A percentile compares a stretch with the other conserved stretches of the same genome.
Conservation (phyloP, 2,329 filamentous ascomycete species). For the Lachnum nothofagi region DNA sequence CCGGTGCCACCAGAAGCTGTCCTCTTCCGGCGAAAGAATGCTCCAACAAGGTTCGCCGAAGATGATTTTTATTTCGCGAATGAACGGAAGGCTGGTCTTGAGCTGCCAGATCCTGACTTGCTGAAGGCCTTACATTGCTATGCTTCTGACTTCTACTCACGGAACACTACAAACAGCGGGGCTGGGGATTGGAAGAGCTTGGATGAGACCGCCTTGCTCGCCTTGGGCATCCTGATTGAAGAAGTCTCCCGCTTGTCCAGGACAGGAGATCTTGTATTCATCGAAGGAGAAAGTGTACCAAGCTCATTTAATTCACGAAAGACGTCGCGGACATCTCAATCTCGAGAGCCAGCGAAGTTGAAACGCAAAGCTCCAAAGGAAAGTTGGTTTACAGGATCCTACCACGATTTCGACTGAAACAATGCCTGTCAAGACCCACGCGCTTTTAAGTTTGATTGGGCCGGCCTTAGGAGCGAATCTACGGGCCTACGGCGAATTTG, state of each 20-base stretch:
- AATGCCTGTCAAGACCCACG: neutral
- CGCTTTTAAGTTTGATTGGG: neutral
- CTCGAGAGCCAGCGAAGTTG: neutral
- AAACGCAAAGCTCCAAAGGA: conserved; percentile 13
- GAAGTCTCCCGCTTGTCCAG: conserved; percentile 61
- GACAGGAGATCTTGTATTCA: conserved; percentile 66
- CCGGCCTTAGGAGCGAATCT: neutral
- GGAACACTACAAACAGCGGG: conserved; percentile 24
- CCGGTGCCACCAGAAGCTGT: conserved; percentile 63
- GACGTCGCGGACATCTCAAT: neutral
- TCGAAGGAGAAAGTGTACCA: conserved; percentile 44
- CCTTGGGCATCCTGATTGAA: conserved; percentile 70
- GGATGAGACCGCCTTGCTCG: conserved; percentile 73
- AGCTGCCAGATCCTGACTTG: conserved; percentile 64
- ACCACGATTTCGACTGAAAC: conserved; percentile 2
- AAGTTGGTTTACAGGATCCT: conserved; percentile 6
- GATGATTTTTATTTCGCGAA: conserved; percentile 67
- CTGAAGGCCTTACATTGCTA: conserved; percentile 66
- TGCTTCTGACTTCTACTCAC: conserved; percentile 59
- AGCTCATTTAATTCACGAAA: neutral
- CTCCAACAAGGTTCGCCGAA: conserved; percentile 64
- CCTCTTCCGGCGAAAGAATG: conserved; percentile 59
- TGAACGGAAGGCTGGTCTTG: conserved; percentile 47
- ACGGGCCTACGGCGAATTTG: no score
- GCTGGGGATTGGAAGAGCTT: conserved; percentile 52